Base-by-base conservation (phyloP, 2,329 filamentous ascomycete species). In the Diaporthe citriasiana region DNA sequence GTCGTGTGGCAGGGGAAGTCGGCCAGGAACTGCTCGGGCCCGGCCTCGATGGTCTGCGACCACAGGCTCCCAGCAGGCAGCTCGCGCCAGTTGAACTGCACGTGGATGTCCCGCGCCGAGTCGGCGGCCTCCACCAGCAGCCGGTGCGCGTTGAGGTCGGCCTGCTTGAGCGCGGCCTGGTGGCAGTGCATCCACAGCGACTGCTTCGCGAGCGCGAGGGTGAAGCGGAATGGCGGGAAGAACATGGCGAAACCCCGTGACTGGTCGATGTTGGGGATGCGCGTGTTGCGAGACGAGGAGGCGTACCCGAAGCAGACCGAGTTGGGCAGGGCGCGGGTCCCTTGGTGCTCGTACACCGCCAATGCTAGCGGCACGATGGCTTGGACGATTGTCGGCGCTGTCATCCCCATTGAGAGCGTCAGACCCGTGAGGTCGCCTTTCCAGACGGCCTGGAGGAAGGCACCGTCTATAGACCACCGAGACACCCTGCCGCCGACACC, bases 121-220 rank as follows among this genome's bases (percentile, higher is more conserved):
- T 22, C 30, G 3, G 47, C 33, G 0, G 45, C 33, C 45, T 42
- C 35, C 17, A 63, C 56, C 25, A 51, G 69, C 56, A n/a, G 19
- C 12, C 33, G 10, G 56, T 71, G 47, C 33, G 56, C 25, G 42
- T 22, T 27, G n/a, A 50, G 19, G 42, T 71, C 55, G 30, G 55
- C 69, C 3, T 9, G 8, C 69, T 71, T 71, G 45, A 71, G 56
- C n/a, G 69, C 56, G 15, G 55, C 69, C 9, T 71, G 56, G 33
- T 60, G 69, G 33, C 56, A 30, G 56, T 71, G 69, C 30, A 71
- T 9, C 69, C 69, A 71, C 55, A 71, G n/a, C 6, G 69, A 71
- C n/a, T 60, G 55, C 55, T 15, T 22, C 3, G 69, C 69, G 33
- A 60, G 33, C n/a, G 45, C 33, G 15, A 71, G 30, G 0, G 35